Evolutionary conservation across 192 early-diverging fungal species (phyloP).

Genomic region (Cladochytrium replicatum): DNA sequence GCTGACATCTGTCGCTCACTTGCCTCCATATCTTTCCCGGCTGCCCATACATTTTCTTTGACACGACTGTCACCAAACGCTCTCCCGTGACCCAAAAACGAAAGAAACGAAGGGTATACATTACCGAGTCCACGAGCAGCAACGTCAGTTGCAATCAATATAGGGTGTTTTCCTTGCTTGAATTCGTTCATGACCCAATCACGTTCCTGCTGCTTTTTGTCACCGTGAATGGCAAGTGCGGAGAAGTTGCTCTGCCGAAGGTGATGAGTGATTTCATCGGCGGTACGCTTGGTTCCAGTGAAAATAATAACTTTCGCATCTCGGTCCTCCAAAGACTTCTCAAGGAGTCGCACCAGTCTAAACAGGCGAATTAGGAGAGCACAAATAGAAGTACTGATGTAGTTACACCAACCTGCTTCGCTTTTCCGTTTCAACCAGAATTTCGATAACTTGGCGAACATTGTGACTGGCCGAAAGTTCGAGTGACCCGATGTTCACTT

Average conservation of each 20-base stretch:
- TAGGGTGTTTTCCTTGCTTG: slow-evolving; percentile 66
- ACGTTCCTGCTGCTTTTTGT: slow-evolving; percentile 75
- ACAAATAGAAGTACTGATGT: slow-evolving; percentile 76
- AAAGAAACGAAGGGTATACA: slow-evolving; percentile 39
- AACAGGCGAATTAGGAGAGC: slow-evolving; percentile 50
- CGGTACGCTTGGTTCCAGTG: slow-evolving; percentile 39
- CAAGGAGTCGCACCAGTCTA: slow-evolving; percentile 33
- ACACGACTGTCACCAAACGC: too few species aligned
- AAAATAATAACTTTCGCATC: slow-evolving; percentile 39
- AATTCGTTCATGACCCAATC: slow-evolving; percentile 67
- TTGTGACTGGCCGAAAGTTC: slow-evolving; percentile 78
- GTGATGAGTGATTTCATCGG: slow-evolving; percentile 73
- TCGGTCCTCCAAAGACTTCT: slow-evolving; percentile 26
- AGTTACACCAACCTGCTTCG: slow-evolving; percentile 49
- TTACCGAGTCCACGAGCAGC: slow-evolving; percentile 91
- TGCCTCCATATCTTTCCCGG: too few species aligned
- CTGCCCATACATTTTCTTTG: too few species aligned
- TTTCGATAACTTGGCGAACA: slow-evolving; percentile 80
- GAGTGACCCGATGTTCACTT: slow-evolving; percentile 78
- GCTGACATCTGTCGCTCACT: too few species aligned
- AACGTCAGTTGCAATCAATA: slow-evolving; percentile 89
- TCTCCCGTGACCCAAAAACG: slow-evolving; percentile 38
- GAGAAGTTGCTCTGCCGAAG: slow-evolving; percentile 52
- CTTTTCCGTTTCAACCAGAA: slow-evolving; percentile 67
- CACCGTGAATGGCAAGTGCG: slow-evolving; percentile 76